These are phyloP conservation scores for Sporobolomyces roseus DNA, from an alignment of 768 basidiomycete species.

Conservation along the genomic window DNA sequence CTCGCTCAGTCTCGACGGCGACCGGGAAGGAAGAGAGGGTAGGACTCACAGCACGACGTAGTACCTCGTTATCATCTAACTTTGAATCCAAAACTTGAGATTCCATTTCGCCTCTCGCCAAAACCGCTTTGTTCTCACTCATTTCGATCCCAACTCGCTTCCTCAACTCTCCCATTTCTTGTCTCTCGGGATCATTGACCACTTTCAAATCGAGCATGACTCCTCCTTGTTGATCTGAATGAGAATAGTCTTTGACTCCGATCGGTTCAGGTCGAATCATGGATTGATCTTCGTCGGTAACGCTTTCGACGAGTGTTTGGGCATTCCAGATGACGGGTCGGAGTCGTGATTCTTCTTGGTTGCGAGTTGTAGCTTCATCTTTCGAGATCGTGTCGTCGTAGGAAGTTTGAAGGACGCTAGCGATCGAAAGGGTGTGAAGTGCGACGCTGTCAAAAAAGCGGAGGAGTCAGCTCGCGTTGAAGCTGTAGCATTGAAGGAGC, in stretches of 20 bases:
- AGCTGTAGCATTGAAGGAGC: too few relatives aligned
- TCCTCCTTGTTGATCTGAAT: background rate
- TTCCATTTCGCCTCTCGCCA: constrained; percentile 7
- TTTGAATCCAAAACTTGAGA: constrained; percentile 16
- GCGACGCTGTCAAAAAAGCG: constrained; percentile 24
- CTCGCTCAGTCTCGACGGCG: too few relatives aligned
- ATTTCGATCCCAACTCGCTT: constrained; percentile 20
- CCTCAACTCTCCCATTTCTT: constrained; percentile 5
- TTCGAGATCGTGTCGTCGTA: constrained; percentile 50
- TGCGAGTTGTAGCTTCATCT: constrained; percentile 21
- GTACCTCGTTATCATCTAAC: constrained; percentile 31
- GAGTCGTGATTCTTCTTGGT: constrained; percentile 62
- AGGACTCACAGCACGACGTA: constrained; percentile 25
- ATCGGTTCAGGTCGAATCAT: constrained; percentile 13
- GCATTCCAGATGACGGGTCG: constrained; percentile 39
- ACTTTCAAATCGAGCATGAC: too few relatives aligned
- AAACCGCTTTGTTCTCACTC: background rate
- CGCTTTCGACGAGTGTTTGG: constrained; percentile 18
- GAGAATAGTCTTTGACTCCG: constrained; percentile 6
- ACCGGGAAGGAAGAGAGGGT: background rate
- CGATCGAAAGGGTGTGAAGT: constrained; percentile 49
- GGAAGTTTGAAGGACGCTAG: constrained; percentile 61
- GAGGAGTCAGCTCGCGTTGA: background rate
- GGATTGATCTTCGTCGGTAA: constrained; percentile 18
- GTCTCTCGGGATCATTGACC: too few relatives aligned